phyloP scores from a whole-genome alignment of 2,329 filamentous ascomycete genomes.

The Penicillium brevicompactum region DNA sequence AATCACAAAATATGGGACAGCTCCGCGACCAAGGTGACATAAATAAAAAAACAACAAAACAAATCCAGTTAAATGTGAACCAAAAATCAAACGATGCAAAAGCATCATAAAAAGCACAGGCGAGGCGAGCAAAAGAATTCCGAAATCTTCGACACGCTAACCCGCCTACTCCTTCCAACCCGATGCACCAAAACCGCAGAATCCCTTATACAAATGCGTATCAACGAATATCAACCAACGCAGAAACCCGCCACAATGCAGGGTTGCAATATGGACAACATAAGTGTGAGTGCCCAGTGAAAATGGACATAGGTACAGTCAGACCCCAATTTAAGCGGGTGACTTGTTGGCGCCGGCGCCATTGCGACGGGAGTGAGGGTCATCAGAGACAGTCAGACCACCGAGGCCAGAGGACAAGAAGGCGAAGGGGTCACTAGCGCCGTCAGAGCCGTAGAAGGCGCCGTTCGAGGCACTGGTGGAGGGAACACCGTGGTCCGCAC shows the following conservation, averaged over 20 bases:
- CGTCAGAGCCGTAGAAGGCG: slow-evolving; percentile 63
- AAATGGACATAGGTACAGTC: slow-evolving; percentile 21
- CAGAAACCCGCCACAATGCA: slow-evolving; percentile 41
- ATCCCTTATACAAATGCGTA: slow-evolving; percentile 48
- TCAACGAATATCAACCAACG: slow-evolving; percentile 42
- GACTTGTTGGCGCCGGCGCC: slow-evolving; percentile 50
- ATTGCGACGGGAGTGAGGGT: slow-evolving; percentile 48
- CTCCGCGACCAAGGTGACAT: slow-evolving; percentile 24
- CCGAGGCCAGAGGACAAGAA: slow-evolving; percentile 65
- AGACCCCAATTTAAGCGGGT: slow-evolving; percentile 36
- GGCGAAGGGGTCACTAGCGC: slow-evolving; percentile 63
- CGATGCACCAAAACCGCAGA: slow-evolving; percentile 47
- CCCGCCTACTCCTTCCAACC: slow-evolving; percentile 48
- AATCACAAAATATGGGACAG: slow-evolving; percentile 20
- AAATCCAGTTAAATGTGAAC: slow-evolving; percentile 12
- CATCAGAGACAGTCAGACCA: slow-evolving; percentile 57
- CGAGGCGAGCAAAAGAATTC: slow-evolving; percentile 31
- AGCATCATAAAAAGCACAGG: slow-evolving; percentile 23
- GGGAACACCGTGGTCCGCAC: slow-evolving; percentile 77
- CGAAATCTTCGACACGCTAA: slow-evolving; percentile 44
- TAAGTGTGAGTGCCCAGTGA: slow-evolving; percentile 26
- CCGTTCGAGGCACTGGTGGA: slow-evolving; percentile 77
- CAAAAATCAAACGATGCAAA: slow-evolving; percentile 18
- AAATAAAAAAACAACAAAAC: slow-evolving; percentile 19
- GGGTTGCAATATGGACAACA: slow-evolving; percentile 42